Base-by-base conservation (phyloP, 2,329 filamentous ascomycete genomes). In the Chrysoporthe austroafricana region DNA sequence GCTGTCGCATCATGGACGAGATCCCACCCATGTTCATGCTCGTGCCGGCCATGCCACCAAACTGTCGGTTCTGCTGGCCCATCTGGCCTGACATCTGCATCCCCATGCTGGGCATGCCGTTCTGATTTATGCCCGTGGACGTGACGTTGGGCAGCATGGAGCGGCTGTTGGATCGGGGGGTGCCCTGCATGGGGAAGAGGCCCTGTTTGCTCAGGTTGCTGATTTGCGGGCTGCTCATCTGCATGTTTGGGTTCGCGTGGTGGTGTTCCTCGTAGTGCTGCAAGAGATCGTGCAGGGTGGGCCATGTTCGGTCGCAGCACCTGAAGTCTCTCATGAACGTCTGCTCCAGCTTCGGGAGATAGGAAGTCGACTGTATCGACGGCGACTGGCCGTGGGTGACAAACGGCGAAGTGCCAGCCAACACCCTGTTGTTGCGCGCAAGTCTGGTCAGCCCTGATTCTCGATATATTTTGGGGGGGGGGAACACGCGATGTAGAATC, bases 241-340 rank as follows among this genome's bases (percentile, higher is more conserved):
- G 82, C 80, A 8, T 81, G 79, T 71, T 82, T 82, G 71, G 91
- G 86, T 71, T 92, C 89, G 56, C 63, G 18, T 94, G 95, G 79
- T 99, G 96, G 66, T 91, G 88, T 80, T 97, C 95, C 80, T 99
- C 96, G 77, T 97, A 99, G 79, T 99, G 96, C 77, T 97, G 94
- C 59, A 99, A 84, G 59, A 99, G 85, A 76, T 98, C 96, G 81
- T 99, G 96, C 73, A 99, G 87, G 62, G 94, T 96, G 34, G 94
- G 91, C 72, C 97, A 86, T 43, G 91, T 95, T 74, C 93, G 88
- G 74, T 94, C 94, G 80, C 96, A 99, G 82, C 96, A 99, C 63
- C 91, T 91, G 80, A 98, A 98, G 81, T 98, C 94, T 79, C 91
- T 91, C 93, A 98, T 96, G 79, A 97, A 99, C 76, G 95, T 96